Percentiles rank a stretch among this genome's conserved stretches.
Conservation (phyloP, 306 rosid species). For the Gleditsia sinensis region DNA sequence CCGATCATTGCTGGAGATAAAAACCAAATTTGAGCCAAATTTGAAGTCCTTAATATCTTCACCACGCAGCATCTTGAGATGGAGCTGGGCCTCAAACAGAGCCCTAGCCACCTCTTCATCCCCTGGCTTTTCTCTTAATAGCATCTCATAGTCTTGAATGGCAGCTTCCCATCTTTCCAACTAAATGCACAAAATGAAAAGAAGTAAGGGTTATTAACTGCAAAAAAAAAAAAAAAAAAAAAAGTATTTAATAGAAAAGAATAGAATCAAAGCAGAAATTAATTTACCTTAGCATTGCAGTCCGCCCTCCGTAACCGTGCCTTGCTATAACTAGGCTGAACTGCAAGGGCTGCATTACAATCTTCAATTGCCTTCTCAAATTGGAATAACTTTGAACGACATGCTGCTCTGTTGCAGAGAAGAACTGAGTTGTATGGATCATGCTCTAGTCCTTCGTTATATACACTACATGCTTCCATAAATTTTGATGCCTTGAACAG, state of each 20-base stretch:
- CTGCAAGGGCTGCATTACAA: conserved; percentile 71
- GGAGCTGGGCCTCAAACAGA: conserved; percentile 72
- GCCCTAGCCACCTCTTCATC: conserved; percentile 84
- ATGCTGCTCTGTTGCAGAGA: conserved; percentile 89
- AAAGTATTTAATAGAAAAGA: neutral
- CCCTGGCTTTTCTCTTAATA: conserved; percentile 79
- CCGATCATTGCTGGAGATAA: conserved; percentile 68
- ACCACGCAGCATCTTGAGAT: conserved; percentile 62
- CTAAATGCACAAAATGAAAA: conserved; percentile 38
- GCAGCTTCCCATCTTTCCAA: conserved; percentile 90
- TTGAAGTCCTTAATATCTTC: conserved; percentile 71
- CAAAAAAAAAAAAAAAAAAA: too few relatives aligned
- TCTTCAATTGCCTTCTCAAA: conserved; percentile 93
- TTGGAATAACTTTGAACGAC: conserved; percentile 80
- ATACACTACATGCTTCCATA: conserved; percentile 60
- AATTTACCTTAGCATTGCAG: conserved; percentile 75
- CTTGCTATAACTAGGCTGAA: conserved; percentile 76
- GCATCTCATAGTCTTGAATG: conserved; percentile 79
- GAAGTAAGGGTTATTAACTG: neutral
- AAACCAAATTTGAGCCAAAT: conserved; percentile 74
- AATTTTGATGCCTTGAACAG: conserved; percentile 80
- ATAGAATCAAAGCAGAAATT: neutral
- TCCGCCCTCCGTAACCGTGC: conserved; percentile 86
- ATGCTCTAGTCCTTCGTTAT: conserved; percentile 81
- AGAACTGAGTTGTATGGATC: conserved; percentile 79